Percentiles rank a stretch among this genome's conserved stretches.
Conservation (phyloP, 306 rosid genomes). For the Echinosophora koreensis region DNA sequence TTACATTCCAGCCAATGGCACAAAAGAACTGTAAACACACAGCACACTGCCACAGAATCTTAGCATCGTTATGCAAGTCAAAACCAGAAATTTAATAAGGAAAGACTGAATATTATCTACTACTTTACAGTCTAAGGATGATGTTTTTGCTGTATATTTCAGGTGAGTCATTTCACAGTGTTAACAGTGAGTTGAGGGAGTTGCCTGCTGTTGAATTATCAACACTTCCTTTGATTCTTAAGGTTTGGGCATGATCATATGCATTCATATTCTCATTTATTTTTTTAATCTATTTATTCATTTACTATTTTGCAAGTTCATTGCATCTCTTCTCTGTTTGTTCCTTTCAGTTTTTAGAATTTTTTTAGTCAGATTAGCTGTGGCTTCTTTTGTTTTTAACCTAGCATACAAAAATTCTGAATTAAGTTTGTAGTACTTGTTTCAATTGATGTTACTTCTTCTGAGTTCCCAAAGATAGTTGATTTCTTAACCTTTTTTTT, state of each 20-base stretch:
- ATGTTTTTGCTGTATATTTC: conserved; percentile 41
- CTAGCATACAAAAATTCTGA: conserved; percentile 23
- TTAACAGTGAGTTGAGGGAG: conserved; percentile 85
- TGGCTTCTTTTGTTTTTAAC: conserved; percentile 18
- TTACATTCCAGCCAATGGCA: no score
- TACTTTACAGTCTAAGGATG: conserved; percentile 28
- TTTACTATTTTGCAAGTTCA: not conserved
- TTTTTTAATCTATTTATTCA: not conserved
- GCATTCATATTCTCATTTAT: conserved; percentile 20
- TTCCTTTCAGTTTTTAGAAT: conserved; percentile 8
- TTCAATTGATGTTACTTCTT: conserved; percentile 5
- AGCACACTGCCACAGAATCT: no score
- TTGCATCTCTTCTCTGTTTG: not conserved
- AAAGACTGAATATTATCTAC: not conserved
- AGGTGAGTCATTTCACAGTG: conserved; percentile 84
- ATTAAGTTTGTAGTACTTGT: not conserved
- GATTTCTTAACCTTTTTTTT: not conserved
- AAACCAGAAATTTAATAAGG: no score
- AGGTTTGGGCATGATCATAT: conserved; percentile 59
- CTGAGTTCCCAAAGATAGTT: not conserved
- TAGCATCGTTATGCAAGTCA: no score
- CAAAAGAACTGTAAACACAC: no score
- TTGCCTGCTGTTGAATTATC: conserved; percentile 88
- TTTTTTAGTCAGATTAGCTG: conserved; percentile 19
- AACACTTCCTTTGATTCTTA: conserved; percentile 83